Conservation (phyloP, 441 rosid genomes). For the Viola pubescens region DNA sequence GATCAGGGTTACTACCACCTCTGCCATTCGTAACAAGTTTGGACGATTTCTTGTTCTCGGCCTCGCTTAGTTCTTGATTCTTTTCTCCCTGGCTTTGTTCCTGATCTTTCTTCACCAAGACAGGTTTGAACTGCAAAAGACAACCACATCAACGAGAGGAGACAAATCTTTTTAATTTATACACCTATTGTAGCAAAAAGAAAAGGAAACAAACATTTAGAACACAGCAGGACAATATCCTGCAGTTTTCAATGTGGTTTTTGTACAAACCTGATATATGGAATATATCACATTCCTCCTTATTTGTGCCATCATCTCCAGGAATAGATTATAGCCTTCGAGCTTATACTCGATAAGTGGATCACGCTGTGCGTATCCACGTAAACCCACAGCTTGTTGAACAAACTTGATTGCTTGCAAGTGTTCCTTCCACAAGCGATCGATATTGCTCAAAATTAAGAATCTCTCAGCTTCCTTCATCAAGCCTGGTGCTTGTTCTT, state of each 20-base stretch:
- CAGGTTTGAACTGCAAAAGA: constrained; percentile 70
- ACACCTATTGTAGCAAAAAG: neutral
- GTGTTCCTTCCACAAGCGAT: constrained; percentile 97
- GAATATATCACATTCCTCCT: constrained; percentile 94
- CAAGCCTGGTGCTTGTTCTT: constrained; percentile 79
- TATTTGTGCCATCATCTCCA: constrained; percentile 98
- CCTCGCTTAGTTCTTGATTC: constrained; percentile 34
- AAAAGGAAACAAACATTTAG: neutral
- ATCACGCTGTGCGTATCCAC: constrained; percentile 96
- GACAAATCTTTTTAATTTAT: neutral
- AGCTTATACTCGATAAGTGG: constrained; percentile 95
- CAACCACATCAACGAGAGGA: neutral
- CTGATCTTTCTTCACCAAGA: constrained; percentile 68
- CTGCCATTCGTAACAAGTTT: constrained; percentile 44
- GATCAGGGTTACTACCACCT: constrained; percentile 27
- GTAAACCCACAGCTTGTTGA: constrained; percentile 92
- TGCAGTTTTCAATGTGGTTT: constrained; percentile 1
- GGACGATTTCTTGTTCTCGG: constrained; percentile 35
- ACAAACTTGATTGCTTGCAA: constrained; percentile 92
- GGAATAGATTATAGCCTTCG: constrained; percentile 89
- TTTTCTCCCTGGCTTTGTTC: constrained; percentile 19
- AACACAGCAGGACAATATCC: neutral
- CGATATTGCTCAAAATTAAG: constrained; percentile 84
- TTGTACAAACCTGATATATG: constrained; percentile 69
- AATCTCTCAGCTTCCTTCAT: constrained; percentile 94